Base-by-base conservation (phyloP, 2,329 filamentous ascomycete genomes). In the Chaetomiaceae sp. region DNA sequence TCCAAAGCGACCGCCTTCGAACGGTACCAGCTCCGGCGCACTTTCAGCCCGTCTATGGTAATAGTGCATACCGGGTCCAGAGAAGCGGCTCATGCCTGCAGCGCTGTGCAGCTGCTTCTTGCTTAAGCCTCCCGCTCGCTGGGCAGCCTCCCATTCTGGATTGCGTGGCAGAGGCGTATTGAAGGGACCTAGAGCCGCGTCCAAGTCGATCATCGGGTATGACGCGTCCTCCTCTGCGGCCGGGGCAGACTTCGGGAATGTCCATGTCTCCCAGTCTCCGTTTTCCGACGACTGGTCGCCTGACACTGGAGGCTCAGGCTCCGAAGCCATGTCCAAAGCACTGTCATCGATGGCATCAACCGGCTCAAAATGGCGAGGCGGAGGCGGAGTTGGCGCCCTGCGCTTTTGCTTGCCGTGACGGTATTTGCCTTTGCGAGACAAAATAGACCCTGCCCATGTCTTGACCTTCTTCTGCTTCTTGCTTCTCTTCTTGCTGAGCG, bases 101-200 rank as follows among this genome's bases (percentile, higher is more conserved):
- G 87, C 87, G 65, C 88, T 92, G 68, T 94, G 89, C 66, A 94
- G 79, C 54, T 86, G 81, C 59, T 86, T 80, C 63, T 86, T 83
- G 34, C 75, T 72, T n/a, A 75, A 72, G 6, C 75, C 76, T 6
- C 79, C 78, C 1, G 77, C 77, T 54, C 75, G 75, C 60, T 87
- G 83, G 7, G 83, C 84, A 2, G 83, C 81, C 57, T 87, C 83
- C 78, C 85, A 87, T 55, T 85, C 83, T 2, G 80, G 74, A 54
- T 84, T 84, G 11, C 76, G 76, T 29, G 75, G 75, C 2, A 84
- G 74, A 23, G 88, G 88, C 0, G 91, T 95, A 64, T 95, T 94
- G 70, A 96, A 95, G 0, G 92, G 91, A 1, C 91, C 91, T 1
- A 97, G 78, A 23, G 92, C 94, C 17, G 91, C 92, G 71, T 99